A percentile compares a stretch with the other conserved stretches of the same genome.
These are phyloP conservation scores for Camelina sativa DNA, from an alignment of 345 rosid species.

Conservation along the genomic window DNA sequence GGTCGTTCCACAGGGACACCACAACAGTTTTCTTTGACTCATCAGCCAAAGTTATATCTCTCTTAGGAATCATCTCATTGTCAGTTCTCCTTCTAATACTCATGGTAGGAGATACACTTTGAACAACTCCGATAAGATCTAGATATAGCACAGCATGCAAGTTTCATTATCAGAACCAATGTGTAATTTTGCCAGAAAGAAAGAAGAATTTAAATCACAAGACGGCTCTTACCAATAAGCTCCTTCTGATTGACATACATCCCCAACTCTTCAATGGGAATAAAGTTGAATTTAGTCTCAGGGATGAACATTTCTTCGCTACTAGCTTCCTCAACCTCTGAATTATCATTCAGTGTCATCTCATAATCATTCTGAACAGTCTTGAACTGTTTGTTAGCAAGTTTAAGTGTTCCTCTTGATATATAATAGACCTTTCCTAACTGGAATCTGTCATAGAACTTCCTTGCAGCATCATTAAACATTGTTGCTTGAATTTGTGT, in stretches of 20 bases:
- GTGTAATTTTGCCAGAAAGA: no score
- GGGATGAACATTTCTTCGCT: slow-evolving; percentile 71
- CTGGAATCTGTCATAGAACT: slow-evolving; percentile 73
- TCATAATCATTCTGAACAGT: slow-evolving; percentile 93
- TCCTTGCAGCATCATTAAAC: slow-evolving; percentile 93
- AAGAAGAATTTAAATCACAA: neutral
- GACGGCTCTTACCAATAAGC: slow-evolving; percentile 64
- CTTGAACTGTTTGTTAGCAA: slow-evolving; percentile 91
- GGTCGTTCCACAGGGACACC: slow-evolving; percentile 86
- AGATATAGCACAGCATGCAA: neutral
- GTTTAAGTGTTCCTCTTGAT: slow-evolving; percentile 76
- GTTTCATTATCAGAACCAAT: neutral
- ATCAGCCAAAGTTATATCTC: slow-evolving; percentile 84
- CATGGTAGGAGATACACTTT: slow-evolving; percentile 77
- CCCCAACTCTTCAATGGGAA: slow-evolving; percentile 83
- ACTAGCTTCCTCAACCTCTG: slow-evolving; percentile 83
- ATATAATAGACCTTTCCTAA: slow-evolving; percentile 88
- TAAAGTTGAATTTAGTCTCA: slow-evolving; percentile 80
- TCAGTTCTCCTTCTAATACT: slow-evolving; percentile 80
- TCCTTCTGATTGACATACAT: slow-evolving; percentile 69
- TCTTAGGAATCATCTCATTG: slow-evolving; percentile 79
- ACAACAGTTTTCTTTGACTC: slow-evolving; percentile 83
- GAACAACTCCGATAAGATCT: slow-evolving; percentile 92
- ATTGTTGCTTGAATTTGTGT: slow-evolving; percentile 96
- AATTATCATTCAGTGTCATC: slow-evolving; percentile 86